A percentile compares a stretch with the other conserved stretches of the same genome.
Evolutionary conservation across 306 rosid species (phyloP).

Genomic region (Dryas octopetala): DNA sequence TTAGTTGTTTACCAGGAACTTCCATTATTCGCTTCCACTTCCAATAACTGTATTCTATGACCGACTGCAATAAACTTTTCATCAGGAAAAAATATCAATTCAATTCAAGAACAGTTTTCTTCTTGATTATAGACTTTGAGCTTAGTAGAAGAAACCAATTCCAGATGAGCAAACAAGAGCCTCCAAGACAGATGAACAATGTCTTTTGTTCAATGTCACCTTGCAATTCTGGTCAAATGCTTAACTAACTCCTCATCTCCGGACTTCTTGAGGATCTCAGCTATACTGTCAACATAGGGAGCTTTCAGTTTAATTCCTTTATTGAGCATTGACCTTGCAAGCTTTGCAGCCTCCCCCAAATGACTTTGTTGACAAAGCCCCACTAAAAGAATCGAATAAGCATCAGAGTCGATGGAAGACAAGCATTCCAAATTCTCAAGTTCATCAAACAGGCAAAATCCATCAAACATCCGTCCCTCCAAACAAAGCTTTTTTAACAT

Average conservation of each 20-base stretch:
- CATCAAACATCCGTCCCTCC: slow-evolving; percentile 54
- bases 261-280: slow-evolving; percentile 40
- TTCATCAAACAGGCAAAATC: slow-evolving; percentile 59
- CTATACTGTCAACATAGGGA: slow-evolving; percentile 35
- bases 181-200: background rate
- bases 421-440: slow-evolving; percentile 50
- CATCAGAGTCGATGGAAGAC: slow-evolving; percentile 58
- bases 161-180: background rate
- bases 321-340: slow-evolving; percentile 59
- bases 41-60: background rate
- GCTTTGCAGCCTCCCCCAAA: slow-evolving; percentile 53
- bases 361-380: slow-evolving; percentile 60
- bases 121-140: background rate
- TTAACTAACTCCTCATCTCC: slow-evolving; percentile 57
- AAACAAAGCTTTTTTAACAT: slow-evolving; percentile 59
- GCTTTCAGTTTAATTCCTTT: slow-evolving; percentile 52
- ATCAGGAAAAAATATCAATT: background rate
- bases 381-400: slow-evolving; percentile 54
- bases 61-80: background rate
- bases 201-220: slow-evolving; percentile 3
- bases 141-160: background rate
- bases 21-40: background rate
- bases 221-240: slow-evolving; percentile 29
- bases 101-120: background rate
- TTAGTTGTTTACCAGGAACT: background rate